Percentiles rank a stretch among this genome's conserved stretches.
phyloP scores from a whole-genome alignment of 2,329 filamentous ascomycete genomes.

The Paecilomyces sp. region DNA sequence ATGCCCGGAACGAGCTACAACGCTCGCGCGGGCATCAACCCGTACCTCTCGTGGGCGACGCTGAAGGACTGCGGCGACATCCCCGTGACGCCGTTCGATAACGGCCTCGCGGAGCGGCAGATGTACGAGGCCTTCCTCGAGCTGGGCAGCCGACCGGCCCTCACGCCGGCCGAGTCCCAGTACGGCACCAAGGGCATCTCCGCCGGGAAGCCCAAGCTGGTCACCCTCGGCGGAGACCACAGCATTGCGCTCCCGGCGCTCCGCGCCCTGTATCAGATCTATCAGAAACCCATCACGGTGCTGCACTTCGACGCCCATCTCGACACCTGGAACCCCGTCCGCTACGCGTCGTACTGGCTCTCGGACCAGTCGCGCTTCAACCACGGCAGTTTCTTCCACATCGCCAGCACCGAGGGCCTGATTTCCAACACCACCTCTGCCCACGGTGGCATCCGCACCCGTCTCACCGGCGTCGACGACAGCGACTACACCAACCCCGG shows the following conservation, averaged over 20 bases:
- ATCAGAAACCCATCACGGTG: conserved; percentile 59
- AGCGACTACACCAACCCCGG: conserved; percentile 63
- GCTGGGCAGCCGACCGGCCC: conserved; percentile 47
- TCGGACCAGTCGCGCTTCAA: conserved; percentile 68
- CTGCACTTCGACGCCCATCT: conserved; percentile 74
- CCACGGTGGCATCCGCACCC: conserved; percentile 75
- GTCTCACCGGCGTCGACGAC: conserved; percentile 60
- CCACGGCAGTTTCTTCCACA: conserved; percentile 89
- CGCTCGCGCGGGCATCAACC: conserved; percentile 72
- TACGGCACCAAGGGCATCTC: conserved; percentile 24
- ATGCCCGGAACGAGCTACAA: conserved; percentile 77
- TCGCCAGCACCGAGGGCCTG: conserved; percentile 72
- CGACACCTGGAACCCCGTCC: conserved; percentile 74
- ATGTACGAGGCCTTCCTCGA: conserved; percentile 77
- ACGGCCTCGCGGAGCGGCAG: conserved; percentile 69
- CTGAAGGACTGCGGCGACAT: conserved; percentile 89
- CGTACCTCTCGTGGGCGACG: conserved; percentile 69
- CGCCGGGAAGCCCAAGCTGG: conserved; percentile 44
- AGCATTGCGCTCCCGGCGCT: conserved; percentile 63
- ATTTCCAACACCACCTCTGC: conserved; percentile 68
- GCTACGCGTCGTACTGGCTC: conserved; percentile 72
- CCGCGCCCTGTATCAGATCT: conserved; percentile 55
- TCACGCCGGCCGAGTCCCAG: conserved; percentile 18
- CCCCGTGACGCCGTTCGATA: conserved; percentile 79
- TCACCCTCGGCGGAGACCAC: conserved; percentile 69